Base-by-base conservation (phyloP, 2,329 filamentous ascomycete species). In the Cladosporium sp. region DNA sequence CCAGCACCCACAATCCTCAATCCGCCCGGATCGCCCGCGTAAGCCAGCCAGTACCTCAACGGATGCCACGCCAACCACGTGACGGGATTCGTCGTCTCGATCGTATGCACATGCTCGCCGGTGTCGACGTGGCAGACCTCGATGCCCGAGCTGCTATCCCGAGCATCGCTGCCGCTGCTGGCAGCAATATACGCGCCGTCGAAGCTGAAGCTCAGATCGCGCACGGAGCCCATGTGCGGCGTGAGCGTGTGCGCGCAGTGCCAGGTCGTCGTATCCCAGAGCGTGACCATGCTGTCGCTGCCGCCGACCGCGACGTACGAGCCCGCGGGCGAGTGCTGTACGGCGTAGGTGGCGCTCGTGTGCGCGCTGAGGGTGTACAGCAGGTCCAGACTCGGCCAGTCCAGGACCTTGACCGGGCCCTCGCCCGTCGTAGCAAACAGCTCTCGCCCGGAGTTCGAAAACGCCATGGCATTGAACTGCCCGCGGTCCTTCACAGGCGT, bases 201-300 rank as follows among this genome's bases (percentile, higher is more conserved):
- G 77, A 91, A 93, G 18, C 87, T 90, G 75, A 93, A 94, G 73
- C 89, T 88, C 65, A 93, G 82, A 74, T 86, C 91, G 72, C 86
- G 85, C 31, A 93, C 88, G 3, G 90, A 87, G 23, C 68, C 89
- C 11, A 85, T 83, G 80, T 91, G 89, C 71, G 86, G 84, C 40
- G 87, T 87, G 50, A 93, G 81, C 1, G 90, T 92, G 67, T 88
- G 85, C 72, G 89, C 85, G 73, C 90, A 93, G 65, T 91, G 86
- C 89, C 90, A 93, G 70, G 91, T 88, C 49, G 84, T 83, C 3
- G 91, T 93, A 72, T 93, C 90, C 89, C 91, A 94, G 3, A 94
- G 80, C 5, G 89, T 84, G 69, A 93, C 89, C 60, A 92, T 85
- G 1, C 89, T 90, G 73, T 94, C 91, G 11, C 88, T 87, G 11